Percentiles rank a stretch among this genome's conserved stretches.
phyloP scores from a whole-genome alignment of 2,329 filamentous ascomycete species.

The Penicillium sp. region DNA sequence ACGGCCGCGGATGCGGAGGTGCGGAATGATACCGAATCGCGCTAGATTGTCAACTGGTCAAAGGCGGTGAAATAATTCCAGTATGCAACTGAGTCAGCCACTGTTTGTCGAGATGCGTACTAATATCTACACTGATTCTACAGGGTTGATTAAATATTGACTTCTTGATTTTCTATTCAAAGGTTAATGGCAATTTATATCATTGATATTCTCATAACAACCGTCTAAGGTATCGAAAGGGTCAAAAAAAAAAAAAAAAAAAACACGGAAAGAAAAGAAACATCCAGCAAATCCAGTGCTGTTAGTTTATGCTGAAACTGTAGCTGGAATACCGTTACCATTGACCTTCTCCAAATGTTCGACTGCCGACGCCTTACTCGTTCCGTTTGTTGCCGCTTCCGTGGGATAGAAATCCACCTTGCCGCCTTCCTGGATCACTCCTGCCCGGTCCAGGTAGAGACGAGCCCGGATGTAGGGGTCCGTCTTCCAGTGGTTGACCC shows the following conservation, averaged over 20 bases:
- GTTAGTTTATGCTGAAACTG: neutral
- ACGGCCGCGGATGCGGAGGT: neutral
- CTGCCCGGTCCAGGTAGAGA: conserved; percentile 75
- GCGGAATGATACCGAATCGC: neutral
- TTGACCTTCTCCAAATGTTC: neutral
- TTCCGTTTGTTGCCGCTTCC: conserved; percentile 5
- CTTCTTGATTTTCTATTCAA: neutral
- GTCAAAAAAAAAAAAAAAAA: too few species aligned
- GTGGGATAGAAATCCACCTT: conserved; percentile 67
- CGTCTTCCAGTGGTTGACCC: conserved; percentile 79
- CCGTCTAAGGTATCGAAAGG: neutral
- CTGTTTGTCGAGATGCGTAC: too few species aligned
- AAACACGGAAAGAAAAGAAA: neutral
- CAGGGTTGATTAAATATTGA: neutral
- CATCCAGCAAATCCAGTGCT: neutral
- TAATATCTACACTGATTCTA: neutral
- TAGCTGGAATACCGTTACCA: neutral
- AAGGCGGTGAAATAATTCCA: neutral
- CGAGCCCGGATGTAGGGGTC: conserved; percentile 83
- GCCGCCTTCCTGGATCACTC: conserved; percentile 67
- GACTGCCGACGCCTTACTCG: conserved; percentile 1
- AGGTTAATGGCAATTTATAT: neutral
- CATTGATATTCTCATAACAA: conserved; percentile 3
- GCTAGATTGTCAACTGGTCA: neutral
- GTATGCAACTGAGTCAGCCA: neutral